Base-by-base conservation (phyloP, 768 basidiomycete species). In the Gelatoporia subvermispora region DNA sequence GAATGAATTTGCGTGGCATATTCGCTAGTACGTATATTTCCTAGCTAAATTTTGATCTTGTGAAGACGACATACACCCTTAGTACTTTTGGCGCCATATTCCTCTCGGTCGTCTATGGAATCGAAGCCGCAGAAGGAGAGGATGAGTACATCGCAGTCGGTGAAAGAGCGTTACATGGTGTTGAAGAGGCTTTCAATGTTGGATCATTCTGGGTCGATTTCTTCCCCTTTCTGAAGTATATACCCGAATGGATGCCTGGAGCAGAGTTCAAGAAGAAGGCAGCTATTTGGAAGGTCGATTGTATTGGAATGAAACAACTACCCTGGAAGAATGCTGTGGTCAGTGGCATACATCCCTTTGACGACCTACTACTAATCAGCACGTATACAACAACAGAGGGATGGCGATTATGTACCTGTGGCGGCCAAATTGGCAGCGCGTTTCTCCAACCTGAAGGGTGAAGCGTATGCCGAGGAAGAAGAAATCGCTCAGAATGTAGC, bases 401-500 rank as follows among this genome's bases (percentile, higher is more conserved):
- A 31, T 31, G 28, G 28, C 13, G 28, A 31, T 7, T 31, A 31
- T 13, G 28, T 13, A 13, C 28, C 28, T 31, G 28, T 31, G 13
- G 28, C 28, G 13, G 28, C 28, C 28, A 31, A 31, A 31, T 13
- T 31, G 7, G 28, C 28, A 31, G 28, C 5, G 28, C 28, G 28
- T 7, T 31, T 31, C 7, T 31, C 28, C 13, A 5, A 31, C 28
- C 13, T 31, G 28, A 13, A 31, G 28, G 28, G 28, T 13, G 28
- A 31, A 31, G 28, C 5, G 28, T 31, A 31, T 31, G 28, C 28
- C 28, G 7, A 82, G 49, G 82, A 83, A 53, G 81, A 84, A 47
- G 65, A 73, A 45, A 73, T 77, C 48, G 67, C 85, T 45, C 84
- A 81, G 59, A 84, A 82, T 82, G 77, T 80, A 38, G 69, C 60